phyloP scores from a whole-genome alignment of 768 basidiomycete genomes.

The Pulveroboletus sp. region DNA sequence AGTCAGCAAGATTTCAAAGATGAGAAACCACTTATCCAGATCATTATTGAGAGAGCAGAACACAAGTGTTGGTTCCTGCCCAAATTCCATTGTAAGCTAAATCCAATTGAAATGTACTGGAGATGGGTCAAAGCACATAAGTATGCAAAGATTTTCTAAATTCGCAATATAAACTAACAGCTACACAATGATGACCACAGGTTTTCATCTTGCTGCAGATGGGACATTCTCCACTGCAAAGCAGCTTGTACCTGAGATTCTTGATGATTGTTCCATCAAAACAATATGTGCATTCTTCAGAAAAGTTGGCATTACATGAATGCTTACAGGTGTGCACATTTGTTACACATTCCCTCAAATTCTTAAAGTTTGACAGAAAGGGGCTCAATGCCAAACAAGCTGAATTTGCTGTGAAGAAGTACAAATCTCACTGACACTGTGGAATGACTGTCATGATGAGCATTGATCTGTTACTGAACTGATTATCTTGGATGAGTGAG shows the following conservation, averaged over 20 bases:
- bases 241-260: background rate
- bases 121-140: background rate
- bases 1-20: slow-evolving; percentile 29
- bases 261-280: background rate
- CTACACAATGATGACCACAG: background rate
- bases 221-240: background rate
- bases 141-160: background rate
- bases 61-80: slow-evolving; percentile 28
- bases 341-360: background rate
- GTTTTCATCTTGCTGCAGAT: background rate
- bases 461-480: background rate
- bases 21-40: slow-evolving; percentile 21
- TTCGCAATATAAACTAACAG: background rate
- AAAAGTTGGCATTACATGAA: background rate
- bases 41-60: slow-evolving; percentile 18
- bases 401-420: background rate
- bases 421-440: background rate
- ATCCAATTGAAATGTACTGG: slow-evolving; percentile 6
- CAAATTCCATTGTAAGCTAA: slow-evolving; percentile 7
- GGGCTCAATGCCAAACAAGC: background rate
- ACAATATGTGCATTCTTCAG: background rate
- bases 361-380: background rate
- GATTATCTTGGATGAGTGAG: background rate
- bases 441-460: background rate
- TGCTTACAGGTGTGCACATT: background rate